phyloP scores from a whole-genome alignment of 768 basidiomycete species.

The Tricholoma matsutake region DNA sequence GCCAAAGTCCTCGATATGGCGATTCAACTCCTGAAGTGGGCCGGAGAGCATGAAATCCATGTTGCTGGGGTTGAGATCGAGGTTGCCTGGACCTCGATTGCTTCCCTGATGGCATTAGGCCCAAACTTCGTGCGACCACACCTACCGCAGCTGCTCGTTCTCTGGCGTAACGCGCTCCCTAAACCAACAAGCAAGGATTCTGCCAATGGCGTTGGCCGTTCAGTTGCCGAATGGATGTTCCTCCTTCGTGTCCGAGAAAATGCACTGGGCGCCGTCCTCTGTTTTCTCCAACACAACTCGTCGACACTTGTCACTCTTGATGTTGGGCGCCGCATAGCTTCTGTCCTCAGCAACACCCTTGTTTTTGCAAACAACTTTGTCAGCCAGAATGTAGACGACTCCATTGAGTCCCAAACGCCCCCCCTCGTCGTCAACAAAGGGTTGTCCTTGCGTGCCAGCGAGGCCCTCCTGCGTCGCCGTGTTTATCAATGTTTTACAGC shows the following conservation, averaged over 20 bases:
- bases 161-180: constrained; percentile 96
- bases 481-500: constrained; percentile 88
- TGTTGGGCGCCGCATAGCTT: constrained; percentile 83
- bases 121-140: constrained; percentile 93
- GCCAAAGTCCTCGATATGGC: constrained; percentile 91
- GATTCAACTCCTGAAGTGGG: constrained; percentile 83
- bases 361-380: constrained; percentile 85
- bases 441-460: constrained; percentile 69
- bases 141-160: constrained; percentile 87
- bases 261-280: constrained; percentile 83
- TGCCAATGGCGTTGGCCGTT: constrained; percentile 52
- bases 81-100: constrained; percentile 91
- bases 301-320: constrained; percentile 81
- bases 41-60: constrained; percentile 86
- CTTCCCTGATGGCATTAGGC: constrained; percentile 87
- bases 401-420: constrained; percentile 38
- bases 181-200: constrained; percentile 92
- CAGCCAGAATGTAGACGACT: constrained; percentile 65
- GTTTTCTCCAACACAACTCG: constrained; percentile 81
- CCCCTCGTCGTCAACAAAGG: constrained; percentile 33
- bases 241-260: constrained; percentile 87
- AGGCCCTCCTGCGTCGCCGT: constrained; percentile 78
- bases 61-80: constrained; percentile 84
- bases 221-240: constrained; percentile 84
- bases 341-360: constrained; percentile 86